Conservation (phyloP, 176 grass and related monocot species). For the Triticum aestivum region IWGSC_CS_RefSeq_v2.1 NC_057811.1:182161567-182162066, state of each 20-base stretch:
- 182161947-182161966: conserved; percentile 12
- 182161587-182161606: conserved; percentile 65
- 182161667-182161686: conserved; percentile 95
- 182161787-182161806: not conserved
- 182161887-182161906: conserved; percentile 19
- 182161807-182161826: not conserved
- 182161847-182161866: not conserved
- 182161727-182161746: not conserved
- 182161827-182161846: not conserved
- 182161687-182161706: conserved; percentile 89
- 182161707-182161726: conserved; percentile 34
- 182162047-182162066: not conserved
- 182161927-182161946: not conserved
- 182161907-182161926: not conserved
- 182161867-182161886: not conserved
- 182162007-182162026: not conserved
- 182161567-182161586: conserved; percentile 13
- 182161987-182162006: not conserved
- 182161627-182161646: conserved; percentile 94
- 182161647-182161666: conserved; percentile 91
- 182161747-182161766: conserved; percentile 1
- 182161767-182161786: not conserved
- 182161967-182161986: not conserved
- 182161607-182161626: conserved; percentile 96
- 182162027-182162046: not conserved